Conservation (phyloP, 331 rosid species). For the Arachis monticola region DNA sequence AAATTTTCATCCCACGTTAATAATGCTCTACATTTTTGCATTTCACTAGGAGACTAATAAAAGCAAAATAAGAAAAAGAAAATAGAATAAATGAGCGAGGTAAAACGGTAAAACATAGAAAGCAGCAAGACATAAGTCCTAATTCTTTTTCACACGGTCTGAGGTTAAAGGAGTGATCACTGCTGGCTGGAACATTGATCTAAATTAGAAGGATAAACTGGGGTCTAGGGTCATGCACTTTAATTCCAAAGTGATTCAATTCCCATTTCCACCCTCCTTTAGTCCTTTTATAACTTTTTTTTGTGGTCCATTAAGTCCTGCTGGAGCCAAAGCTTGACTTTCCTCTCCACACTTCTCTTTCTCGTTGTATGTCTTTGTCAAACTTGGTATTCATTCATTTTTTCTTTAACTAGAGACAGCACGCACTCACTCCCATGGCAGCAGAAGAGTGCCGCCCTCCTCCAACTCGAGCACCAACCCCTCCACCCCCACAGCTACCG, state of each 20-base stretch:
- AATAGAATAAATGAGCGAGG: neutral
- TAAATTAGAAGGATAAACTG: conserved; percentile 22
- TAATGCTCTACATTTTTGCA: neutral
- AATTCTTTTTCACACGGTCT: neutral
- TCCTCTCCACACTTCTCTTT: neutral
- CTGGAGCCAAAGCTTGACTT: conserved; percentile 14
- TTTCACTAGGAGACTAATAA: neutral
- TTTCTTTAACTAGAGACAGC: conserved; percentile 20
- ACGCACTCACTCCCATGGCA: conserved; percentile 37
- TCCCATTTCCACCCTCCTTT: conserved; percentile 10
- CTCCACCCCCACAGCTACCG: neutral
- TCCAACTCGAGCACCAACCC: neutral
- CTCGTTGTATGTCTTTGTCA: conserved; percentile 31
- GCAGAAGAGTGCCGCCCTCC: neutral
- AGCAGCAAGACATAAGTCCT: neutral
- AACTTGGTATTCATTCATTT: neutral
- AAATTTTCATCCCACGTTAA: neutral
- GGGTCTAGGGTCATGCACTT: neutral
- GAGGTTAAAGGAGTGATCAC: neutral
- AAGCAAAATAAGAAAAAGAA: neutral
- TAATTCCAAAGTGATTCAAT: conserved; percentile 7
- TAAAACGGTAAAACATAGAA: neutral
- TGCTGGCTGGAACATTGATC: neutral
- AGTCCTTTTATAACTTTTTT: conserved; percentile 8
- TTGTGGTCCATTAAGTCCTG: conserved; percentile 32